Base-by-base conservation (phyloP, 345 rosid genomes). In the Eucalyptus pumila region DNA sequence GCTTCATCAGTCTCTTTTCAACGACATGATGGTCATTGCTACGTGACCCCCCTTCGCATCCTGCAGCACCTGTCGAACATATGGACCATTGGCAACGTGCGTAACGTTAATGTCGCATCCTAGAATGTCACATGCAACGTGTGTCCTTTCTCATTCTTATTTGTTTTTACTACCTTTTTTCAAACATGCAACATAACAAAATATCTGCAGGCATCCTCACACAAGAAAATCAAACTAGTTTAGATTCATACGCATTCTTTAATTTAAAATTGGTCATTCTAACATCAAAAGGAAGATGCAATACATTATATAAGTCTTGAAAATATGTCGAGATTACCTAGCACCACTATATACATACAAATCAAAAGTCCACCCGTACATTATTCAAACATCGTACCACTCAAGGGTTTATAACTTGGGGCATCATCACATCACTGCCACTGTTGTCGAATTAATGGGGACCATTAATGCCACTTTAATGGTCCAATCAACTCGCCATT, bases 301-400 rank as follows among this genome's bases (percentile, higher is more conserved):
- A 27, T 60, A 14, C 37, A 65, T 65, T n/a, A 4, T 14, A 65
- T 65, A 14, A 65, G 21, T 65, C 37, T 32, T n/a, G 6, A 30
- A 8, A 30, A 65, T 16, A n/a, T 8, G 19, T 65, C 3, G 3
- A n/a, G 21, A n/a, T 65, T 65, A n/a, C 40, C 37, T 65, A n/a
- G 37, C 76, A n/a, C 9, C 76, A 4, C 37, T n/a, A 1, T 0
- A n/a, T 65, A 65, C 40, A 4, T n/a, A n/a, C 19, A 0, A n/a
- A 65, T 65, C 40, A n/a, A 65, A 65, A 65, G 40, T 16, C 21
- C 9, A 16, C 76, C n/a, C 0, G 1, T 65, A 15, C 21, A 62
- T 27, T 62, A 62, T 62, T 62, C 32, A 27, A 60, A 27, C 69
- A 52, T 52, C 0, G 23, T 0, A 12, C 34, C 69, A 13, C 4